Conservation (phyloP, 768 basidiomycete genomes). For the Leccinum subtestaceum region DNA sequence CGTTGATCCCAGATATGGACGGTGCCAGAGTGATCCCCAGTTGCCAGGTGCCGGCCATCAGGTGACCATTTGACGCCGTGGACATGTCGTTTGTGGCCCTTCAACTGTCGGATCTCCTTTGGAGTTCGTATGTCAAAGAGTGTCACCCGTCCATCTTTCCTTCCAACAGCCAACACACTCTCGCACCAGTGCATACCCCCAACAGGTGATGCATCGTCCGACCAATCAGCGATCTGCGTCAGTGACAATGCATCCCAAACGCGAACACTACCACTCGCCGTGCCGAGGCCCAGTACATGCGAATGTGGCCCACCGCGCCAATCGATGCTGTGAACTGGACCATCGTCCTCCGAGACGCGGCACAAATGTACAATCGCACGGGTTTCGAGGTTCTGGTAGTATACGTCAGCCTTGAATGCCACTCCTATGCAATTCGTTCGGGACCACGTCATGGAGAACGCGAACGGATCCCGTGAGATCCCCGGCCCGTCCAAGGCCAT, state of each 20-base stretch:
- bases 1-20: conserved; percentile 46
- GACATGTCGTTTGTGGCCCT: conserved; percentile 34
- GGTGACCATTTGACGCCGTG: conserved; percentile 42
- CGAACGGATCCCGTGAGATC: conserved; percentile 50
- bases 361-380: conserved; percentile 53
- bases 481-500: conserved; percentile 67
- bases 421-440: conserved; percentile 57
- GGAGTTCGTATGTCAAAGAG: conserved; percentile 37
- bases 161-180: conserved; percentile 38
- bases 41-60: conserved; percentile 40
- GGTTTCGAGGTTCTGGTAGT: conserved; percentile 59
- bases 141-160: conserved; percentile 36
- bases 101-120: conserved; percentile 26
- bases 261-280: conserved; percentile 47
- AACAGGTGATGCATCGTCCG: conserved; percentile 31
- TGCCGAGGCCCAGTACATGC: conserved; percentile 50
- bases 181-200: conserved; percentile 43
- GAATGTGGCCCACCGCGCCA: conserved; percentile 47
- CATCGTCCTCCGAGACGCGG: conserved; percentile 33
- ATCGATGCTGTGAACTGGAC: conserved; percentile 45
- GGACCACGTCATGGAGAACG: conserved; percentile 64
- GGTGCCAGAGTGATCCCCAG: conserved; percentile 39
- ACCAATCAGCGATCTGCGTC: conserved; percentile 33
- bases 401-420: conserved; percentile 56
- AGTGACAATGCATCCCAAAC: conserved; percentile 48